Evolutionary conservation across 2,329 filamentous ascomycete species (phyloP).

Genomic region (Rhinocladiella similis): DNA sequence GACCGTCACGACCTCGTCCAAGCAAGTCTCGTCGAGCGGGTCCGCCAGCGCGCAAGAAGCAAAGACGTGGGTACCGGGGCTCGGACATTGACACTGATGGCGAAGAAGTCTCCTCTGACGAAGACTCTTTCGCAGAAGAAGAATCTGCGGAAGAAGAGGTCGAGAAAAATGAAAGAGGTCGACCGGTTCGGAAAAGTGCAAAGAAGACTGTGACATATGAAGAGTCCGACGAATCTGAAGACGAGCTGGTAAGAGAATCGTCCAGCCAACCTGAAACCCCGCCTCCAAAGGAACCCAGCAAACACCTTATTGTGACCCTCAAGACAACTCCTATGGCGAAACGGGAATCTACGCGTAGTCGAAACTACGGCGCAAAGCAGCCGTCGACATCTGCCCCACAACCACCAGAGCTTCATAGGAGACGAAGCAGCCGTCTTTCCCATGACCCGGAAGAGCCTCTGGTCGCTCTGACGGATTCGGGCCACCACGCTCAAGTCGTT

Average conservation of each 20-base stretch:
- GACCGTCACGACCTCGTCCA: slow-evolving; percentile 34
- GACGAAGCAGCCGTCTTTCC: slow-evolving; percentile 60
- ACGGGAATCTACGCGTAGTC: slow-evolving; percentile 32
- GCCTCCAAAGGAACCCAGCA: slow-evolving; percentile 33
- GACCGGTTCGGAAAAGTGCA: slow-evolving; percentile 56
- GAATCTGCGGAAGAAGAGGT: slow-evolving; percentile 39
- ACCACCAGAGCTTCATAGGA: slow-evolving; percentile 28
- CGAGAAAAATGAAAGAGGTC: slow-evolving; percentile 59
- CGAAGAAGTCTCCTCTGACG: slow-evolving; percentile 42
- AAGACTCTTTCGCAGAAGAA: slow-evolving; percentile 46
- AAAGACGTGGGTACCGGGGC: slow-evolving; percentile 37
- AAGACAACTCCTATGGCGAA: slow-evolving; percentile 29
- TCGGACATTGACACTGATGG: slow-evolving; percentile 49
- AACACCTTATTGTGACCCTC: slow-evolving; percentile 25
- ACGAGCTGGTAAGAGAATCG: slow-evolving; percentile 27
- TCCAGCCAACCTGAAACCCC: slow-evolving; percentile 31
- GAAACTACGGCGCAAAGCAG: slow-evolving; percentile 33
- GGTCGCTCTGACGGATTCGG: slow-evolving; percentile 59
- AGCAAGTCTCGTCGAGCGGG: slow-evolving; percentile 37
- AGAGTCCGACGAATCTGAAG: slow-evolving; percentile 52
- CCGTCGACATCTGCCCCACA: slow-evolving; percentile 28
- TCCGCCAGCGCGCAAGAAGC: slow-evolving; percentile 37
- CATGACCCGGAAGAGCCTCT: slow-evolving; percentile 59
- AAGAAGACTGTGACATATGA: slow-evolving; percentile 58
- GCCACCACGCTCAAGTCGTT: slow-evolving; percentile 56